Evolutionary conservation across 106 monocot genomes (phyloP).

Genomic region (Dendrobium catenatum): DNA sequence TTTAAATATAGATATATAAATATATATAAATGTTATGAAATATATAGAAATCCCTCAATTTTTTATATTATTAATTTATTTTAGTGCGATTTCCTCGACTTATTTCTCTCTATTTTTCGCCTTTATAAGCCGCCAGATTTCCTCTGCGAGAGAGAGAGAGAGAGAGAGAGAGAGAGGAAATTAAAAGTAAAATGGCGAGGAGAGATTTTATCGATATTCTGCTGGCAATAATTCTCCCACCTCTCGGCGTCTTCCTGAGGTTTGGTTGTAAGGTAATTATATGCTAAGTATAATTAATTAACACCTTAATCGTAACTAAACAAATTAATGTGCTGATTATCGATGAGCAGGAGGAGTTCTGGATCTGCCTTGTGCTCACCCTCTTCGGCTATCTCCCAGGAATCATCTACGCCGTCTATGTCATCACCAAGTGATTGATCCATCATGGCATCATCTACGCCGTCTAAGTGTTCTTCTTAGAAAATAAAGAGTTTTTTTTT

Average conservation of each 20-base stretch:
- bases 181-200: neutral
- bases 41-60: too few relatives aligned
- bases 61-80: too few relatives aligned
- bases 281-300: neutral
- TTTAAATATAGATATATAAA: too few relatives aligned
- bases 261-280: constrained; percentile 38
- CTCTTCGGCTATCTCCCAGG: constrained; percentile 37
- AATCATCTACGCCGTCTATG: constrained; percentile 46
- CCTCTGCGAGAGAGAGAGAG: neutral
- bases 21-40: too few relatives aligned
- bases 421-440: constrained; percentile 28
- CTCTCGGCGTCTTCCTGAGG: constrained; percentile 53
- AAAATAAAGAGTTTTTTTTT: too few relatives aligned
- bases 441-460: too few relatives aligned
- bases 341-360: constrained; percentile 30
- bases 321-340: neutral
- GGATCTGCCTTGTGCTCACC: constrained; percentile 45
- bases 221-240: constrained; percentile 47
- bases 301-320: neutral
- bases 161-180: neutral
- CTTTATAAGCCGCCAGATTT: too few relatives aligned
- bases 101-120: too few relatives aligned
- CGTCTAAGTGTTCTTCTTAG: too few relatives aligned
- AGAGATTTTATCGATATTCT: constrained; percentile 39
- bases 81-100: too few relatives aligned